A percentile compares a stretch with the other conserved stretches of the same genome.
These are phyloP conservation scores for Candida koratica DNA, from an alignment of 805 yeast species.

Conservation along the genomic window DNA sequence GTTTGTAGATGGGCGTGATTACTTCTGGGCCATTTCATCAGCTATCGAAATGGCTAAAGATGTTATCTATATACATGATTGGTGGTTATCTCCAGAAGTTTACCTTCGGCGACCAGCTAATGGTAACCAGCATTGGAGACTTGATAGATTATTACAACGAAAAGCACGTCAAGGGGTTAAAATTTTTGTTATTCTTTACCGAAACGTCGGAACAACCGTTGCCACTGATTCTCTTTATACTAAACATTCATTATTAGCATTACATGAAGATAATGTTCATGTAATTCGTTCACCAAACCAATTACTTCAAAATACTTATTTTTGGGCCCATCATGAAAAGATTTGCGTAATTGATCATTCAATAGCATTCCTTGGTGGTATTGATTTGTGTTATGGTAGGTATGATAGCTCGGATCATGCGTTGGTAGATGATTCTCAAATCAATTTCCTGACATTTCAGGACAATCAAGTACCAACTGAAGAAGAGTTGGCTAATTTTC, in stretches of 20 bases:
- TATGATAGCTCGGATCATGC: constrained; percentile 97
- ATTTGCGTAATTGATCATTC: constrained; percentile 82
- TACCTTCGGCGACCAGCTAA: constrained; percentile 91
- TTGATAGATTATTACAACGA: constrained; percentile 81
- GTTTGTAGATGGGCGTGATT: constrained; percentile 95
- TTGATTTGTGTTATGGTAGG: constrained; percentile 93
- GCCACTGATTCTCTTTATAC: constrained; percentile 94
- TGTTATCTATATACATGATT: constrained; percentile 90
- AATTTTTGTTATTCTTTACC: constrained; percentile 82
- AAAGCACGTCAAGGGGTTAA: constrained; percentile 95
- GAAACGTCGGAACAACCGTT: constrained; percentile 91
- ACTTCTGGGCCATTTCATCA: constrained; percentile 92
- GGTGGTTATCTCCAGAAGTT: constrained; percentile 97
- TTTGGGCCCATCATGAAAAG: constrained; percentile 99
- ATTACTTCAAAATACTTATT: constrained; percentile 83
- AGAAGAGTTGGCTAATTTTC: constrained; percentile 46
- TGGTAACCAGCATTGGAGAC: constrained; percentile 90
- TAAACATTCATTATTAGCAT: constrained; percentile 82
- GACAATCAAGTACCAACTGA: constrained; percentile 27
- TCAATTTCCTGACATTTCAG: constrained; percentile 31
- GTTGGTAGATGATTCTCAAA: constrained; percentile 64
- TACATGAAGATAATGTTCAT: constrained; percentile 78
- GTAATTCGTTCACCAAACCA: constrained; percentile 95
- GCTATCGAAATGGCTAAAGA: constrained; percentile 93
- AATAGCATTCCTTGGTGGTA: constrained; percentile 89